A percentile compares a stretch with the other conserved stretches of the same genome.
These are phyloP conservation scores for Carex sylvatica DNA, from an alignment of 202 grass and related monocot species.

Conservation along the genomic window DNA sequence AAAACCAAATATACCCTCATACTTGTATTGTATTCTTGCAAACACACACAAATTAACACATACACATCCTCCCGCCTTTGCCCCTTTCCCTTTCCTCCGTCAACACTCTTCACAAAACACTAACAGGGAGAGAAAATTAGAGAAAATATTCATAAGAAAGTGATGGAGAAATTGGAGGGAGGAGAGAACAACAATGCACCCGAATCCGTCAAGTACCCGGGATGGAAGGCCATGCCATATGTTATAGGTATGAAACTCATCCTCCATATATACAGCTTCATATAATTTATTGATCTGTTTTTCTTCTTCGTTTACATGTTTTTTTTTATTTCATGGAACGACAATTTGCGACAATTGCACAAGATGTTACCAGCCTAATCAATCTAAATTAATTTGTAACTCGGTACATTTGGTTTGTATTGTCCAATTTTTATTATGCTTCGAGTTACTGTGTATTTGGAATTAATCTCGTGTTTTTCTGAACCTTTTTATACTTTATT, in stretches of 20 bases:
- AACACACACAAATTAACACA: neutral
- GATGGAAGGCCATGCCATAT: slow-evolving; percentile 89
- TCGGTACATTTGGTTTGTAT: neutral
- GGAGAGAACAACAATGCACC: neutral
- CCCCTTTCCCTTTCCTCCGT: neutral
- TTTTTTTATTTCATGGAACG: neutral
- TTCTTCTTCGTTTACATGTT: neutral
- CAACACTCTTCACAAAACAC: neutral
- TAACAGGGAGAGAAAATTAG: neutral
- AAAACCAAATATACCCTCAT: no score
- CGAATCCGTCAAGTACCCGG: slow-evolving; percentile 34
- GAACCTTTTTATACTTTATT: neutral
- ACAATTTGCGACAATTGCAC: neutral
- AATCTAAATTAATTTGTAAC: neutral
- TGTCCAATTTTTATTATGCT: neutral
- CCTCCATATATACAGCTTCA: neutral
- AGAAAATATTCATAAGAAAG: neutral
- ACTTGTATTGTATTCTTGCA: neutral
- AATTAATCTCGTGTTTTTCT: neutral
- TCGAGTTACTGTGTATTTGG: neutral
- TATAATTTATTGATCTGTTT: neutral
- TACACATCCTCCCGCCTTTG: neutral
- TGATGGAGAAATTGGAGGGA: neutral
- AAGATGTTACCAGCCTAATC: neutral
- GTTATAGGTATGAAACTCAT: slow-evolving; percentile 50